Percentiles rank a stretch among this genome's conserved stretches.
Conservation (phyloP, 2,329 filamentous ascomycete species). For the Colletotrichum shisoi region DNA sequence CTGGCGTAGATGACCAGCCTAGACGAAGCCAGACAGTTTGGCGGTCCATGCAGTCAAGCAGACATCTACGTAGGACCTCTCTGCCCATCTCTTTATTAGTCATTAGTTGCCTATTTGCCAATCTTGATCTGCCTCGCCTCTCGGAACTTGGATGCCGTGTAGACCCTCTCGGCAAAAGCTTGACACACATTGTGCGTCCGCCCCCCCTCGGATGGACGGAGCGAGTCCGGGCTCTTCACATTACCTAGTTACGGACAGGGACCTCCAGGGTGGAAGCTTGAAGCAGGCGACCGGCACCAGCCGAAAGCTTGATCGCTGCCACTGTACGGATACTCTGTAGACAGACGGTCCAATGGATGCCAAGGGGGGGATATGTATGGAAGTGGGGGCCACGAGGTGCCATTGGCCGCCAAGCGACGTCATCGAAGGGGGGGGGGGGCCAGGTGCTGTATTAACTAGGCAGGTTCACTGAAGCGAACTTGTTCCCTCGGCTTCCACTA, state of each 20-base stretch:
- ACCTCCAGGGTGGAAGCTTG: constrained; percentile 13
- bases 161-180: constrained; percentile 32
- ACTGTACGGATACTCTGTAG: too few species aligned
- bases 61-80: background rate
- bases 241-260: background rate
- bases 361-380: background rate
- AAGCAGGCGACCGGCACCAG: constrained; percentile 27
- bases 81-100: too few species aligned
- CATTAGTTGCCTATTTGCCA: background rate
- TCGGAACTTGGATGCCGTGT: constrained; percentile 3
- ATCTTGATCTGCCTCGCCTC: background rate
- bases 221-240: background rate
- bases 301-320: constrained; percentile 32
- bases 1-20: background rate
- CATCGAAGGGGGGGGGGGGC: constrained; percentile 19
- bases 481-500: background rate
- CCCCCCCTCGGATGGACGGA: background rate
- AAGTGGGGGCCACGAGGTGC: constrained; percentile 8
- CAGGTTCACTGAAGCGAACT: background rate
- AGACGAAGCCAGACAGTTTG: background rate
- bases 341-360: background rate
- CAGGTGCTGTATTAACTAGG: too few species aligned
- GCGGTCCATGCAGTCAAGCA: background rate
- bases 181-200: constrained; percentile 2
- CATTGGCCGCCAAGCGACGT: constrained; percentile 24